Conservation (phyloP, 2,329 filamentous ascomycete genomes). For the Claviceps pazoutovae region DNA sequence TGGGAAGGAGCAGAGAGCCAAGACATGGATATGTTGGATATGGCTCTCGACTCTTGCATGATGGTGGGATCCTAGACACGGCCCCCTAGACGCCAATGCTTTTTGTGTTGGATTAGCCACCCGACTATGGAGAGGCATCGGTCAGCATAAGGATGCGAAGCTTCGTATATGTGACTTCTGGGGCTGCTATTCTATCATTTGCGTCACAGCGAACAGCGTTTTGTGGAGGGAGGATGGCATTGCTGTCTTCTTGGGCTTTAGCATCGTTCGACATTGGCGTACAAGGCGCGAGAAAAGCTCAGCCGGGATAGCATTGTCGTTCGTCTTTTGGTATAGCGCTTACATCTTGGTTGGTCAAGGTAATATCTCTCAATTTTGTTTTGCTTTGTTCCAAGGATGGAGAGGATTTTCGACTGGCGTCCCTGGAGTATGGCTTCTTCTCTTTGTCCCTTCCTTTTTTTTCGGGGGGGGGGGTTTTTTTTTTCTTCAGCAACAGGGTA, state of each 20-base stretch:
- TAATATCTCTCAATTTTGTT: background rate
- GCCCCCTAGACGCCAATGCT: background rate
- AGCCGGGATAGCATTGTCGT: background rate
- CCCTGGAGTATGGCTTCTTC: background rate
- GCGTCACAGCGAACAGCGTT: background rate
- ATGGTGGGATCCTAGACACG: slow-evolving; percentile 26
- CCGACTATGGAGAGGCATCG: background rate
- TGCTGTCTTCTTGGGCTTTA: background rate
- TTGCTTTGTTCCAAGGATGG: background rate
- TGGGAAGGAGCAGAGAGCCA: slow-evolving; percentile 47
- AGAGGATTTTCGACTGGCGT: slow-evolving; percentile 1
- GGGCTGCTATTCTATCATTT: background rate
- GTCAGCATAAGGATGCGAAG: background rate
- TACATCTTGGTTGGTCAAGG: background rate
- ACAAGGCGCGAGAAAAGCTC: background rate
- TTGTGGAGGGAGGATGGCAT: background rate
- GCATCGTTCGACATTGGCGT: slow-evolving; percentile 3
- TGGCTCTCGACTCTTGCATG: slow-evolving; percentile 42
- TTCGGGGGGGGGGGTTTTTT: background rate
- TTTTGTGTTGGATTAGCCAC: background rate
- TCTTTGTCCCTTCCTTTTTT: background rate
- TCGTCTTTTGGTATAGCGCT: background rate
- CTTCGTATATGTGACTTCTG: background rate
- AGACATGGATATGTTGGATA: slow-evolving; percentile 40
- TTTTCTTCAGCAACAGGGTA: background rate